A percentile compares a stretch with the other conserved stretches of the same genome.
phyloP scores from a whole-genome alignment of 257 asterid genomes.

The Jasminum sambac region DNA sequence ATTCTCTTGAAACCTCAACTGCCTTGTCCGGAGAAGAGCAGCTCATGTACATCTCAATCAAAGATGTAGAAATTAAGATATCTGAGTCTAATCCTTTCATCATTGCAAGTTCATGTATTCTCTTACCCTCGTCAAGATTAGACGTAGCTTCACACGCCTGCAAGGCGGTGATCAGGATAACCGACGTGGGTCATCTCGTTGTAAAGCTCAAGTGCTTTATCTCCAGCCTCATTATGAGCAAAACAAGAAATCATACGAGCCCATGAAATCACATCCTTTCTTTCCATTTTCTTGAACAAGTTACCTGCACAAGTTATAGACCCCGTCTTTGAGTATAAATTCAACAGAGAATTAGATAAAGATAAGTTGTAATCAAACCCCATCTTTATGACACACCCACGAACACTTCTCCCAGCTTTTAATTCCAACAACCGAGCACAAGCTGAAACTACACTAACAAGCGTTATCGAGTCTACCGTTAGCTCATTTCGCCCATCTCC shows the following conservation, averaged over 20 bases:
- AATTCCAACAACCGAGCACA: conserved; percentile 48
- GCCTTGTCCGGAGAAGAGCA: conserved; percentile 70
- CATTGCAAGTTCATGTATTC: no score
- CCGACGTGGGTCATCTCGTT: conserved; percentile 53
- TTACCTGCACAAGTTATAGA: conserved; percentile 39
- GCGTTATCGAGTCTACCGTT: conserved; percentile 45
- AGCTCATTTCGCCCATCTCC: conserved; percentile 23
- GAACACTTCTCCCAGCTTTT: conserved; percentile 61
- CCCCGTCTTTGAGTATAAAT: conserved; percentile 61
- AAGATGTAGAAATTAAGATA: conserved; percentile 65
- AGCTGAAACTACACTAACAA: conserved; percentile 63
- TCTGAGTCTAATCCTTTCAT: conserved; percentile 45
- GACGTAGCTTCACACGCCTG: conserved; percentile 70
- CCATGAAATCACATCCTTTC: conserved; percentile 78
- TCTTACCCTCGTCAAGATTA: conserved; percentile 48
- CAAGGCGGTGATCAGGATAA: conserved; percentile 51
- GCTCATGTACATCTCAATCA: conserved; percentile 80
- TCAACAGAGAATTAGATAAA: conserved; percentile 51
- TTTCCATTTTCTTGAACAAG: conserved; percentile 57
- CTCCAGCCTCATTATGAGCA: conserved; percentile 70
- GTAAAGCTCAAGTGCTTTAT: conserved; percentile 43
- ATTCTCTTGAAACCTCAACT: conserved; percentile 39
- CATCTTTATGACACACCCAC: conserved; percentile 49
- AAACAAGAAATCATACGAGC: conserved; percentile 68
- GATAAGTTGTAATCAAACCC: conserved; percentile 40